These are phyloP conservation scores for Solanum etuberosum DNA, from an alignment of 257 asterid genomes.

Conservation along the genomic window DNA sequence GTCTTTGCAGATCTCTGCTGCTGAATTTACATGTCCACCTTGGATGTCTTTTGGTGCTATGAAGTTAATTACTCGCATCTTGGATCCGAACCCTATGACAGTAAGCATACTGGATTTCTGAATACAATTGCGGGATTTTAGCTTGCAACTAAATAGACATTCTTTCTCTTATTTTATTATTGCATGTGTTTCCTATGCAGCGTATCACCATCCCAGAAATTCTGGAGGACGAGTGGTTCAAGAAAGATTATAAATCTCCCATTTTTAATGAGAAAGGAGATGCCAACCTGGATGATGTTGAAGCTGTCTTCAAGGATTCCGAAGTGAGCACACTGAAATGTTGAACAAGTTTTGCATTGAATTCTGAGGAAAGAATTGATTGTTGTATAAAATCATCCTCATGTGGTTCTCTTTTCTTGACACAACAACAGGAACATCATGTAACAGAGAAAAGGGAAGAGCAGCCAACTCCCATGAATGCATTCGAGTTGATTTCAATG, in stretches of 20 bases:
- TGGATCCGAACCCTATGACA: conserved; percentile 75
- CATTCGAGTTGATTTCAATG: conserved; percentile 93
- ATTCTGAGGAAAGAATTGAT: neutral
- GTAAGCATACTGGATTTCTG: conserved; percentile 25
- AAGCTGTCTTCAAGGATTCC: conserved; percentile 82
- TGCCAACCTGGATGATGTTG: conserved; percentile 78
- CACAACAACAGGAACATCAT: conserved; percentile 49
- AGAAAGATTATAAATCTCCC: conserved; percentile 71
- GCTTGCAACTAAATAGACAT: neutral
- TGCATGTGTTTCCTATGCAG: conserved; percentile 22
- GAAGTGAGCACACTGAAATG: conserved; percentile 31
- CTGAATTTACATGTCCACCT: conserved; percentile 92
- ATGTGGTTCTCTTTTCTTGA: neutral
- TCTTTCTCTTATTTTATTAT: neutral
- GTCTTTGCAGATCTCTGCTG: conserved; percentile 53
- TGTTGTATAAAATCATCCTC: neutral
- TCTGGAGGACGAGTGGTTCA: conserved; percentile 80
- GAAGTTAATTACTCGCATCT: conserved; percentile 67
- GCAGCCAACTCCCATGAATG: conserved; percentile 82
- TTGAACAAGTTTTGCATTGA: neutral
- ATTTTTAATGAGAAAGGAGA: conserved; percentile 73
- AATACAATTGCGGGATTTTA: neutral
- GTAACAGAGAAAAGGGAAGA: conserved; percentile 68
- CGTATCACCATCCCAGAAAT: conserved; percentile 66
- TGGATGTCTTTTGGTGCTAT: conserved; percentile 86